Evolutionary conservation across 176 grass and related monocot species (phyloP), one percentile per base, ranked within the genome.

Genomic region (Metroxylon sagu): DNA sequence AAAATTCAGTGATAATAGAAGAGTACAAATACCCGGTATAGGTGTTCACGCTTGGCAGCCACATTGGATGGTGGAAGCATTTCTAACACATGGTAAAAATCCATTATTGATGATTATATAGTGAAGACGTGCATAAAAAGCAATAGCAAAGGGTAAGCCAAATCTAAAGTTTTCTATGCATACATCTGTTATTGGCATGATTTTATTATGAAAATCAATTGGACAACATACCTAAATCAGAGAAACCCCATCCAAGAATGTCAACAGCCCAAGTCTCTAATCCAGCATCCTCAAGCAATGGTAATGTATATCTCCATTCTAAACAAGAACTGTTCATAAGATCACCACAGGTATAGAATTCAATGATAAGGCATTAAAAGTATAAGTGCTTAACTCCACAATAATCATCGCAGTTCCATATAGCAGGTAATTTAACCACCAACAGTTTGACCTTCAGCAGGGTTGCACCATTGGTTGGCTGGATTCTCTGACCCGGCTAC

Each of bases 231-330:
- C 93, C 79, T 81, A 97, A 80, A 80, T 97, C 29, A 68, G 87
- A 97, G 76, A 97, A 97, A 26, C 93, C 93, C 93, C 87, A 97
- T 50, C 93, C 93, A 88, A 97, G 93, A 74, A 97, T 80, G 65
- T 97, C 93, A 50, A 97, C 69, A 71, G 93, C 87, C 93, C 93
- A 97, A 52, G 79, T 43, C 70, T 97, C 87, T 25, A 85, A 14
- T 73, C 87, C 93, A 73, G 93, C 93, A 60, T 77, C 80, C 73
- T 92, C 93, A 66, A 97, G 78, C 67, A 97, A 83, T 0, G 93
- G 93, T 53, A 85, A 85, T 51, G 79, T 62, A 60, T 85, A 97
- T 73, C 87, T 92, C 93, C 93, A 97, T 78, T 97, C 93, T 85
- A 97, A 72, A 88, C 84, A 88, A 92, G 93, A 97, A 66, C 87